Percentiles rank a stretch among this genome's conserved stretches.
phyloP scores from a whole-genome alignment of 768 basidiomycete genomes.

The Hericium coralloides region DNA sequence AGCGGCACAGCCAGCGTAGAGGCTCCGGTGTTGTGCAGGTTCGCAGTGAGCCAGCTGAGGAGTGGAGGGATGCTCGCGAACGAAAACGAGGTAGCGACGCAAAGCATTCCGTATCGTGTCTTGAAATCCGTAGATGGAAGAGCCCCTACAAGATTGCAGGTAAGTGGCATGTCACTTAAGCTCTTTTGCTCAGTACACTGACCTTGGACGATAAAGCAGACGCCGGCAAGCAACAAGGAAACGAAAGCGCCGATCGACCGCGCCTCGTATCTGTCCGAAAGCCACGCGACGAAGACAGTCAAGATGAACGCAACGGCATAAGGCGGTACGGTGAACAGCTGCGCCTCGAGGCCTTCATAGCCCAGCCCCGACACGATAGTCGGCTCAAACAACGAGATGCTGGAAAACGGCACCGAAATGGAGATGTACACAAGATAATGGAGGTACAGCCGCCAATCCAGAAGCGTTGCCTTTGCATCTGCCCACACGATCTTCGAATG shows the following conservation, averaged over 20 bases:
- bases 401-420: constrained; percentile 28
- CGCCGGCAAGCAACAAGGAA: constrained; percentile 4
- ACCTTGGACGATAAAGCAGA: neutral
- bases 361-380: constrained; percentile 54
- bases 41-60: constrained; percentile 28
- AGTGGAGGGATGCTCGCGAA: constrained; percentile 26
- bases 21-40: constrained; percentile 22
- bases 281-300: constrained; percentile 17
- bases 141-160: constrained; percentile 13
- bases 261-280: constrained; percentile 17
- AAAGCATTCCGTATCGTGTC: constrained; percentile 25
- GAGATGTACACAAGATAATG: constrained; percentile 22
- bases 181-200: neutral
- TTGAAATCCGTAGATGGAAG: constrained; percentile 17
- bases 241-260: neutral
- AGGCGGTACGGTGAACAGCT: constrained; percentile 46
- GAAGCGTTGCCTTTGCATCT: constrained; percentile 22
- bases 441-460: constrained; percentile 24
- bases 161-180: neutral
- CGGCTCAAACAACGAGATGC: constrained; percentile 46
- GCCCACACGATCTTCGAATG: constrained; percentile 19
- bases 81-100: constrained; percentile 23
- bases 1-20: constrained; percentile 24
- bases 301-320: constrained; percentile 24
- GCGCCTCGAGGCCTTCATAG: constrained; percentile 39